Conservation (phyloP, 163 green algal species). For the Scenedesmus sp. region DNA sequence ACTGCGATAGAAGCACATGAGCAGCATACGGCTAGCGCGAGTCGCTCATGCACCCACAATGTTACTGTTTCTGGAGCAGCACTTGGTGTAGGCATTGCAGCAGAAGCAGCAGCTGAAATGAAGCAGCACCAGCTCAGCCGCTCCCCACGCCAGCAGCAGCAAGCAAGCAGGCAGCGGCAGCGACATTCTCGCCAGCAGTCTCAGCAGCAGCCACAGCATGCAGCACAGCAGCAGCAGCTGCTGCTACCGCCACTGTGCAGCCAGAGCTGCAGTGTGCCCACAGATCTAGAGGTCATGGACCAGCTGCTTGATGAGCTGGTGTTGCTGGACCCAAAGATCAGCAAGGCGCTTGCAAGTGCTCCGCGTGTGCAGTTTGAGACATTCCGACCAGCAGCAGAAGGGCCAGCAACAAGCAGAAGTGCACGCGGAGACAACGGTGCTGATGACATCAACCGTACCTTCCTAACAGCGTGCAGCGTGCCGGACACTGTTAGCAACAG, state of each 20-base stretch:
- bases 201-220: slow-evolving; percentile 1
- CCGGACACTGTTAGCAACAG: not conserved
- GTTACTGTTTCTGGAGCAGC: not conserved
- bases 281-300: slow-evolving; percentile 28
- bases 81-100: not conserved
- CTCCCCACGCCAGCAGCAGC: not conserved
- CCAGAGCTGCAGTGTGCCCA: slow-evolving; percentile 38
- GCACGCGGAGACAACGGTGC: not conserved
- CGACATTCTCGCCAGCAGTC: not conserved
- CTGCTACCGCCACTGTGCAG: not conserved
- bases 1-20: not conserved
- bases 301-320: slow-evolving; percentile 42
- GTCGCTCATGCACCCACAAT: not conserved
- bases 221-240: slow-evolving; percentile 22
- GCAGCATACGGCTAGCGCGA: not conserved
- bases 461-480: slow-evolving; percentile 14
- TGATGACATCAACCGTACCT: not conserved
- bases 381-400: not conserved
- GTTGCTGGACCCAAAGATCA: slow-evolving; percentile 26
- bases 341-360: not conserved
- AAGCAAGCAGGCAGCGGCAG: not conserved
- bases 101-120: not conserved
- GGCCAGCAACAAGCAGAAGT: not conserved
- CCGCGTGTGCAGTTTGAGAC: slow-evolving; percentile 20
- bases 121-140: not conserved